Conservation (phyloP, 1,284 basidiomycete species). For the Trametes pubescens region DNA sequence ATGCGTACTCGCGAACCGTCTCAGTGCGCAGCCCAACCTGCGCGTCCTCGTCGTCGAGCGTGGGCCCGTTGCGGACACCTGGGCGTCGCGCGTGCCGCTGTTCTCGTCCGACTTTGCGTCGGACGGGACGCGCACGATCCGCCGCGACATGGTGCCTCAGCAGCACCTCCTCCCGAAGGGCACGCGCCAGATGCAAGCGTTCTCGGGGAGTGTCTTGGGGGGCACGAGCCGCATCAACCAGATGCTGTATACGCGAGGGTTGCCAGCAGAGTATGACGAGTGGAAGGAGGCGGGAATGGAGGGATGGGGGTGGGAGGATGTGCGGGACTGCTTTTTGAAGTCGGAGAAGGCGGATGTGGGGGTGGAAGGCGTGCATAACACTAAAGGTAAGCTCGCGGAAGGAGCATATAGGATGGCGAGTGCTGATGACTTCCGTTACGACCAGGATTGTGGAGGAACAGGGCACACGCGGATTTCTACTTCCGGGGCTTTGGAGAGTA, state of each 20-base stretch:
- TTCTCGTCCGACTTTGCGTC: slow-evolving; percentile 40
- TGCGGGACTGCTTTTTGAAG: slow-evolving; percentile 48
- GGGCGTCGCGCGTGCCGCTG: slow-evolving; percentile 47
- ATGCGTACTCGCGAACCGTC: slow-evolving; percentile 47
- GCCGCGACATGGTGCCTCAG: slow-evolving; percentile 32
- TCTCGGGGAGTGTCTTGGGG: slow-evolving; percentile 44
- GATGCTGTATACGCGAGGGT: slow-evolving; percentile 48
- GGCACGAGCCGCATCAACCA: slow-evolving; percentile 51
- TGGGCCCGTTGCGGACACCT: slow-evolving; percentile 45
- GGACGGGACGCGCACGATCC: slow-evolving; percentile 38
- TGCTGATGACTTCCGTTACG: not conserved
- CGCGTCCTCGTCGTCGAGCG: slow-evolving; percentile 48
- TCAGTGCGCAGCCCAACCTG: slow-evolving; percentile 32
- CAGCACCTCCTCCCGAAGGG: slow-evolving; percentile 41
- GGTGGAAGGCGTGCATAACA: slow-evolving; percentile 25
- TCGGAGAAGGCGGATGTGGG: slow-evolving; percentile 27
- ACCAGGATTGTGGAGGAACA: slow-evolving; percentile 27
- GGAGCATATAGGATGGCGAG: too few species aligned
- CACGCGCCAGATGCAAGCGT: slow-evolving; percentile 33
- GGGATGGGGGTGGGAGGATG: slow-evolving; percentile 49
- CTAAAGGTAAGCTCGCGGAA: slow-evolving; percentile 2
- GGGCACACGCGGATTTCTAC: slow-evolving; percentile 26
- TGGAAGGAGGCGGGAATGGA: slow-evolving; percentile 45
- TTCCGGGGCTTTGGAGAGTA: slow-evolving; percentile 29
- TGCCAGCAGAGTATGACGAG: slow-evolving; percentile 48